A percentile compares a stretch with the other conserved stretches of the same genome.
phyloP scores from a whole-genome alignment of 768 basidiomycete genomes.

The Strobilomyces confusus region DNA sequence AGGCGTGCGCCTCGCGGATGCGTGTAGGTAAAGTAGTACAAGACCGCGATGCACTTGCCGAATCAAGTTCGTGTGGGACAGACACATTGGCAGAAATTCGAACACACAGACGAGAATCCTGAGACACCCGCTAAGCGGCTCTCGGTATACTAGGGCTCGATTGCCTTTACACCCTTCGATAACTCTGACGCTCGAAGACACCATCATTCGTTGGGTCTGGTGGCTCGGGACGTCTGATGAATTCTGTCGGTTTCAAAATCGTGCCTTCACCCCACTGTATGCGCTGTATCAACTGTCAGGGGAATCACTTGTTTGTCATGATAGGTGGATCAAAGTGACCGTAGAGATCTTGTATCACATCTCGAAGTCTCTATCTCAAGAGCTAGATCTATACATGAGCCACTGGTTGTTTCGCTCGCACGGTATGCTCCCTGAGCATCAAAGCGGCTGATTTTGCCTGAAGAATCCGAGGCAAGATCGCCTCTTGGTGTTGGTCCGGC shows the following conservation, averaged over 20 bases:
- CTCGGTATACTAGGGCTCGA: conserved; percentile 4
- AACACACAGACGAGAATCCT: conserved; percentile 6
- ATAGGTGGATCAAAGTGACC: conserved; percentile 8
- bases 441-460: conserved; percentile 17
- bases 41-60: conserved; percentile 26
- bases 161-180: conserved; percentile 14
- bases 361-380: not conserved
- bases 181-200: conserved; percentile 14
- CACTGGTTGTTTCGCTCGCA: conserved; percentile 4
- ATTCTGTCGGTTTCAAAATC: not conserved
- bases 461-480: conserved; percentile 8
- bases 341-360: conserved; percentile 7
- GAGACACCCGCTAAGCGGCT: not conserved
- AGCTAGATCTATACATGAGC: conserved; percentile 10
- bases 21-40: conserved; percentile 16
- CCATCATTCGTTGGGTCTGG: conserved; percentile 21
- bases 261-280: not conserved
- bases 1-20: conserved; percentile 27
- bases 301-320: not conserved
- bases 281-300: not conserved
- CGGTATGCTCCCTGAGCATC: conserved; percentile 16
- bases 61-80: conserved; percentile 18
- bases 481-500: not conserved
- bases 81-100: conserved; percentile 18
- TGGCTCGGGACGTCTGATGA: conserved; percentile 15